These are phyloP conservation scores for Reutealis trisperma DNA, from an alignment of 345 rosid species.

Conservation along the genomic window DNA sequence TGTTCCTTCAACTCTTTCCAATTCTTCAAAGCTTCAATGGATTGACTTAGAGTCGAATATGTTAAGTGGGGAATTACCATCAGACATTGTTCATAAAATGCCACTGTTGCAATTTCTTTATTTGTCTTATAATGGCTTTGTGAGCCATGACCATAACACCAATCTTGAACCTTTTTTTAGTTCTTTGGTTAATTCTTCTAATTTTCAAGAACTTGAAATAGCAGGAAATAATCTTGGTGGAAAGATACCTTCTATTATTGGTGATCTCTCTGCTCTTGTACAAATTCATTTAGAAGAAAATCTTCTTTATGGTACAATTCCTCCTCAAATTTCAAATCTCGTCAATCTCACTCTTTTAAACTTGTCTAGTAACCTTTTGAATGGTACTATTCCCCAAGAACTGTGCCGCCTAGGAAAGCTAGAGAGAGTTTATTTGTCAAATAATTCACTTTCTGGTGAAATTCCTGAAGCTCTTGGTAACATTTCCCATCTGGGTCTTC, in stretches of 20 bases:
- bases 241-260: conserved; percentile 57
- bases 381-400: conserved; percentile 65
- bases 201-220: conserved; percentile 72
- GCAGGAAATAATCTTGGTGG: conserved; percentile 79
- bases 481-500: conserved; percentile 75
- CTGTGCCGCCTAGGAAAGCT: conserved; percentile 63
- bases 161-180: conserved; percentile 75
- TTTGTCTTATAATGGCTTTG: conserved; percentile 72
- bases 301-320: conserved; percentile 68
- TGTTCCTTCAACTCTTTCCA: conserved; percentile 61
- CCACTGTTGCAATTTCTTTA: conserved; percentile 70
- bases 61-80: conserved; percentile 74
- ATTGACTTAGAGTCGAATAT: conserved; percentile 74
- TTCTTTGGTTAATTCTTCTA: conserved; percentile 57
- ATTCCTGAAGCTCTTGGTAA: conserved; percentile 72
- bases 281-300: conserved; percentile 80
- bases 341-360: conserved; percentile 71
- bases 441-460: conserved; percentile 68
- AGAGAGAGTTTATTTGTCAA: conserved; percentile 78
- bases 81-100: conserved; percentile 54
- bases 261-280: conserved; percentile 65
- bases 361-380: conserved; percentile 78
- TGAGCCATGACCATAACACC: conserved; percentile 68
- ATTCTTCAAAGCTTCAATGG: conserved; percentile 75
- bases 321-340: conserved; percentile 72